Evolutionary conservation across 163 green algal genomes (phyloP), one percentile per base, ranked within the genome.

Genomic region (Scenedesmus sp.): DNA sequence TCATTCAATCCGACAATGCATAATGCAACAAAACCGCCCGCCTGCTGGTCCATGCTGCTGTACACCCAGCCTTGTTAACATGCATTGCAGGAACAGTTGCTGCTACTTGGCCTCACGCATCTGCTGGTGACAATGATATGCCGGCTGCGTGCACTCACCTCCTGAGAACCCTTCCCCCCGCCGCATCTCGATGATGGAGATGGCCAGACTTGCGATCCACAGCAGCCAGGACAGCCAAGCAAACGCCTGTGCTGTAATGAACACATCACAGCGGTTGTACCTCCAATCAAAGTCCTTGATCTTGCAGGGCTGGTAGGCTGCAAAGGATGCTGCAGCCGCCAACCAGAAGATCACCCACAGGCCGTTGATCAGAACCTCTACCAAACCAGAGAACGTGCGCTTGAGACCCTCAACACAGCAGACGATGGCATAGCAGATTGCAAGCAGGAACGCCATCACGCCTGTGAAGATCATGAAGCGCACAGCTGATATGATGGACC

Each of bases 281-380:
- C 43, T 33, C 26, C 16, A 26, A 30, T 61, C 30, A 2, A 24
- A 43, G 20, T 26, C 13, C 40, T n/a, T 65, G 9, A 65, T 44
- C 51, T 85, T 89, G 89, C 89, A 92, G 13, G 40, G 40, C n/a
- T 42, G 37, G 40, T 83, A 83, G 0, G 68, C 72, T 42, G 89
- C 89, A 59, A 90, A 92, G 0, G 89, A 40, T 7, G 37, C 89
- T 24, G 83, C 83, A 15, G 72, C 89, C 26, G 89, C 83, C 37
- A 92, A 13, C 89, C 89, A 92, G 83, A 92, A 92, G 24, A 92
- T 72, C 12, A 92, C 89, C 89, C 89, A 92, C 6, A 92, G 61
- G 20, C 24, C 83, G n/a, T 86, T 92, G 72, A 92, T 33, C 1
- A 72, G 7, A n/a, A 87, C 73, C 56, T 92, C 89, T 15, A 92